Percentiles rank a stretch among this genome's conserved stretches.
phyloP scores from a whole-genome alignment of 2,329 filamentous ascomycete genomes.

The Tricladium varicosporioides region DNA sequence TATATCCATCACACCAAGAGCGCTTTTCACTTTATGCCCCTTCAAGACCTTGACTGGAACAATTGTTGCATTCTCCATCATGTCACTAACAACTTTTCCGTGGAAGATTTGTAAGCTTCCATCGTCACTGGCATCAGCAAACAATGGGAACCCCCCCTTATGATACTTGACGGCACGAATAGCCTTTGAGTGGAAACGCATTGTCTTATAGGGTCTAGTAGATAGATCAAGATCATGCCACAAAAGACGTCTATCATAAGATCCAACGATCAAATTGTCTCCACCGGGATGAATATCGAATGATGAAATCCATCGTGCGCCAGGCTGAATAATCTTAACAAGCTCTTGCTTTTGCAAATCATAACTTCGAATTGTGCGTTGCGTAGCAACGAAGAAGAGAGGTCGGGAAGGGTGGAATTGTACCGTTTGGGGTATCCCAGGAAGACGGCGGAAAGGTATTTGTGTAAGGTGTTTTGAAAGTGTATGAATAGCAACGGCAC shows the following conservation, averaged over 20 bases:
- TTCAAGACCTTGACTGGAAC: conserved; percentile 92
- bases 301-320: conserved; percentile 89
- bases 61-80: conserved; percentile 95
- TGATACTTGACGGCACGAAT: conserved; percentile 90
- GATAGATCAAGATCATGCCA: conserved; percentile 98
- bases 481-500: conserved; percentile 90
- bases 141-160: conserved; percentile 73
- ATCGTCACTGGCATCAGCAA: conserved; percentile 94
- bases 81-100: conserved; percentile 88
- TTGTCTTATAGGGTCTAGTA: conserved; percentile 88
- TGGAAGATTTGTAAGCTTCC: conserved; percentile 95
- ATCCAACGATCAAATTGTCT: conserved; percentile 90
- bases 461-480: conserved; percentile 93
- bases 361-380: conserved; percentile 89
- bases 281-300: conserved; percentile 92
- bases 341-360: conserved; percentile 90
- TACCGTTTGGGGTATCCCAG: conserved; percentile 78
- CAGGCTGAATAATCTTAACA: conserved; percentile 89
- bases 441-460: conserved; percentile 78
- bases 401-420: conserved; percentile 94
- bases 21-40: conserved; percentile 82
- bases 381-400: conserved; percentile 93
- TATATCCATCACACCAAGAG: conserved; percentile 87
- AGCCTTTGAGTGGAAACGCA: conserved; percentile 90
- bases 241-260: conserved; percentile 87